A percentile compares a stretch with the other conserved stretches of the same genome.
Conservation (phyloP, 2,329 filamentous ascomycete species). For the Trichoderma endophyticum region DNA sequence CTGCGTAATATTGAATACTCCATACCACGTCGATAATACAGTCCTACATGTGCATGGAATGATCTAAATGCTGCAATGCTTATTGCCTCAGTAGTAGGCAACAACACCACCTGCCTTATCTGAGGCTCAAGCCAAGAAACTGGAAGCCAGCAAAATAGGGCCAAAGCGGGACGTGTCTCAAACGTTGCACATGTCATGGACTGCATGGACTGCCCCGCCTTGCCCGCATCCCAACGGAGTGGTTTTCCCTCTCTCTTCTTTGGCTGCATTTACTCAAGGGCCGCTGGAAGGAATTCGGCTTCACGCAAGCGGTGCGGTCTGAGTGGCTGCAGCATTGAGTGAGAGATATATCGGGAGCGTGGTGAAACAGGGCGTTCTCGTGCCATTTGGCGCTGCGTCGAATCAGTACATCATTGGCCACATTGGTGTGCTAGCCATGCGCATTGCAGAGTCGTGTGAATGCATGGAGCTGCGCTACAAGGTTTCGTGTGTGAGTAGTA, state of each 20-base stretch:
- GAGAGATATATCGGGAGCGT: conserved; percentile 10
- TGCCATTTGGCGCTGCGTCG: background rate
- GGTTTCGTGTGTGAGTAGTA: background rate
- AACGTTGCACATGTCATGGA: background rate
- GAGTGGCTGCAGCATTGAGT: background rate
- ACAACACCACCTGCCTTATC: background rate
- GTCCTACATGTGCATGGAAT: background rate
- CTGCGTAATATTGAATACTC: background rate
- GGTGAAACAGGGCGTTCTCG: conserved; percentile 8
- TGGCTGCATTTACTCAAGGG: background rate
- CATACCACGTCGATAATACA: background rate
- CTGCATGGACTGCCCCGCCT: background rate
- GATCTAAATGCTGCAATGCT: background rate
- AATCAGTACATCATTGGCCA: background rate
- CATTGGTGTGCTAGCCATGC: background rate
- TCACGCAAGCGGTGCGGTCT: background rate
- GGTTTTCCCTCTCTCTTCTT: background rate
- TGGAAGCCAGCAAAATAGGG: background rate
- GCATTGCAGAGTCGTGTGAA: background rate
- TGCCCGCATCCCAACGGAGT: background rate
- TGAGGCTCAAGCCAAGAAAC: background rate
- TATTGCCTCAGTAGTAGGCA: background rate
- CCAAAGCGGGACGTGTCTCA: background rate
- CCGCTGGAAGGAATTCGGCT: background rate
- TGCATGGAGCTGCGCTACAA: background rate